Conservation (phyloP, 176 grass and related monocot genomes). For the Aechmea fasciata region DNA sequence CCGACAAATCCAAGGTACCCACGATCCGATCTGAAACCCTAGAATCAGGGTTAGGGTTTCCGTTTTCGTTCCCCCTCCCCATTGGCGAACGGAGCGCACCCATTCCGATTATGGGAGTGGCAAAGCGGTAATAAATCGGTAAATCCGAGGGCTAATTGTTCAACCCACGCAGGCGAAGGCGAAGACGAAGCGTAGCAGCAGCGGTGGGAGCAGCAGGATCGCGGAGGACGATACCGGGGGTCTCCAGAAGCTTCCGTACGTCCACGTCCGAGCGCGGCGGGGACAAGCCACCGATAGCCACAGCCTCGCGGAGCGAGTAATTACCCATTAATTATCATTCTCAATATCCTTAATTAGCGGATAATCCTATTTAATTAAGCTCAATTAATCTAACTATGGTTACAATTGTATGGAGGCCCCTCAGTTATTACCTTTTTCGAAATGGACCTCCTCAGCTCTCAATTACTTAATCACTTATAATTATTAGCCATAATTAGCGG, state of each 20-base stretch:
- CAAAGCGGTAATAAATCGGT: too few relatives aligned
- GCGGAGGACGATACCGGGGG: constrained; percentile 27
- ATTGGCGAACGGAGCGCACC: too few relatives aligned
- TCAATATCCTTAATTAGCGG: not conserved
- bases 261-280: constrained; percentile 61
- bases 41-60: not conserved
- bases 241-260: constrained; percentile 58
- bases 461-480: too few relatives aligned
- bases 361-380: not conserved
- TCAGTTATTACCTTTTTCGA: constrained; percentile 8
- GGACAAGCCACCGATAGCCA: constrained; percentile 87
- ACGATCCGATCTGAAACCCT: not conserved
- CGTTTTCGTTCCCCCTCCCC: not conserved
- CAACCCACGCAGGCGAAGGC: constrained; percentile 24
- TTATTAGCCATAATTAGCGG: too few relatives aligned
- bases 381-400: not conserved
- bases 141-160: not conserved
- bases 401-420: too few relatives aligned
- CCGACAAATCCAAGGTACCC: constrained; percentile 28
- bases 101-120: too few relatives aligned
- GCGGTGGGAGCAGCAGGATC: not conserved
- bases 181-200: constrained; percentile 43
- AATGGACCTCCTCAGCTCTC: too few relatives aligned
- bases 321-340: not conserved
- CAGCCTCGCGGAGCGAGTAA: constrained; percentile 80